Evolutionary conservation across 352 stramenopile species (phyloP), one percentile per base, ranked within the genome.

Genomic region (Thraustotheca clavata): DNA sequence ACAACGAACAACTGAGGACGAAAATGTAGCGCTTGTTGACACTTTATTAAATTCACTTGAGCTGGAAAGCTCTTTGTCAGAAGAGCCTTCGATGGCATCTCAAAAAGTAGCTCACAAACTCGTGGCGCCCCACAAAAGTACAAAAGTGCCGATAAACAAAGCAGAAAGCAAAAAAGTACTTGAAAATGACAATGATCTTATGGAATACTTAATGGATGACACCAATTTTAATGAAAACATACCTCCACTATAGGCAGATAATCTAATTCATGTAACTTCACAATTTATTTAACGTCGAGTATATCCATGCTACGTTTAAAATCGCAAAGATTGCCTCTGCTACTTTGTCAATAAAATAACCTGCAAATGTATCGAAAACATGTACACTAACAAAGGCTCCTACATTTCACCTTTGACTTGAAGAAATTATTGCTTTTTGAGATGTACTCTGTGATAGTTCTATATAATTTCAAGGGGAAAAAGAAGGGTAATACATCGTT

Each of bases 191-290:
- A 43, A 69, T 24, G 62, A 69, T 39, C 39, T 69, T 31, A 65
- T 69, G 49, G 34, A 69, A 6, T 69, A 49, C 39, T 47, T 69
- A 32, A n/a, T 69, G 1, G 50, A 69, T 47, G 62, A 69, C 22
- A 6, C 24, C 9, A 69, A 69, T 46, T 69, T 69, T 33, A 49
- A 49, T 8, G 33, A 4, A n/a, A 24, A n/a, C n/a, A n/a, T 24
- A n/a, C n/a, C 22, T n/a, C 27, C 22, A 47, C 4, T 27, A 47
- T 20, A 18, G 16, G n/a, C n/a, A n/a, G n/a, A n/a, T n/a, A n/a
- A n/a, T 43, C 38, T 43, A 43, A 43, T 18, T 43, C 38, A 20
- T 43, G 20, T 16, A 43, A 20, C 20, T 43, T 20, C 16, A 43
- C 20, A 43, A 20, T 43, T 18, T n/a, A n/a, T n/a, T n/a, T n/a